phyloP scores from a whole-genome alignment of 73 alveolate genomes.

The Tetrahymena thermophila region DNA sequence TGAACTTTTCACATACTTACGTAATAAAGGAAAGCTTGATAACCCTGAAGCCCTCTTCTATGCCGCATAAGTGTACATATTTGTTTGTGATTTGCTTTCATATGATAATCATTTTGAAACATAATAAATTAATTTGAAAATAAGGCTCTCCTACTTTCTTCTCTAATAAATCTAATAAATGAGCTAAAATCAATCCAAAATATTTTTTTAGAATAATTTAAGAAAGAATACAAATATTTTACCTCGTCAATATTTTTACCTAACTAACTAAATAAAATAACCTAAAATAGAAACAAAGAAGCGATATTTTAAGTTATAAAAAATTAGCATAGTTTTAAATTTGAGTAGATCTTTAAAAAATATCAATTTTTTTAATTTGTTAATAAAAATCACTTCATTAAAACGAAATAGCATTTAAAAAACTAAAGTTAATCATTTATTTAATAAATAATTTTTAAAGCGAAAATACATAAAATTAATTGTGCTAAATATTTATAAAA shows the following conservation, averaged over 20 bases:
- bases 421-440: no score
- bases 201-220: no score
- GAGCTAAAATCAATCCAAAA: no score
- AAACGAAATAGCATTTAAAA: no score
- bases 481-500: no score
- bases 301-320: neutral
- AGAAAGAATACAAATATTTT: no score
- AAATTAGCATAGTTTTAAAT: neutral
- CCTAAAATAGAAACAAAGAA: neutral
- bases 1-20: conserved; percentile 82
- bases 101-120: neutral
- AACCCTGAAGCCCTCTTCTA: conserved; percentile 54
- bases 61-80: conserved; percentile 38
- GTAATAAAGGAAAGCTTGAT: conserved; percentile 74
- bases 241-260: no score
- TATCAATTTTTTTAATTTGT: no score
- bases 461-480: neutral
- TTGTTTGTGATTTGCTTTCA: neutral
- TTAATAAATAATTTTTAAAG: neutral
- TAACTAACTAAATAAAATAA: no score
- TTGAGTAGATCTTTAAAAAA: neutral
- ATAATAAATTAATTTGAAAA: no score
- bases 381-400: neutral
- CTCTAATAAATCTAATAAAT: neutral
- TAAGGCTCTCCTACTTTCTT: neutral